Evolutionary conservation across 805 yeast species (phyloP), one percentile per base, ranked within the genome.

Genomic region (Metschnikowia colocasiae): DNA sequence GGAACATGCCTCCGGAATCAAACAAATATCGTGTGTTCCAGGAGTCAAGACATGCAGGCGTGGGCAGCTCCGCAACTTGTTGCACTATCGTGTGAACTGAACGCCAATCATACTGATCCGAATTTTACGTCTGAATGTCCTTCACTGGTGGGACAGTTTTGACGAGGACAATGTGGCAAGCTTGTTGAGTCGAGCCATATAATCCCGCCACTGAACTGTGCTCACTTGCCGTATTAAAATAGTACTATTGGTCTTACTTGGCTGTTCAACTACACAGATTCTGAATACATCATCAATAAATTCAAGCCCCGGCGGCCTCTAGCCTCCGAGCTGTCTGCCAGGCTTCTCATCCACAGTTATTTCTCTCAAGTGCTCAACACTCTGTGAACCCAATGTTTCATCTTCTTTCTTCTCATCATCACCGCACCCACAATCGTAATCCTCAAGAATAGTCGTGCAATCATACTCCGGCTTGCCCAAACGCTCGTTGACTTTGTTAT

Each of bases 381-480:
- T 55, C 44, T 64, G 62, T 26, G 59, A 57, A 2, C 69, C 71
- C 47, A 73, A 59, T 2, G 78, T 75, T 16, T 50, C 53, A 46
- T 74, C 81, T 6, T 59, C 68, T 40, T 69, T 75, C 55, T 76
- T 80, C 57, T 82, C 92, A 43, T 82, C 95, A 10, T 64, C 74
- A 1, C 94, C 96, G 68, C 99, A 92, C 0, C 99, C 99, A 71
- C 99, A 92, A 59, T 91, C 96, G 65, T 94, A 94, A 65, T 88
- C 94, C 56, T 89, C 97, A 45, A 87, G 70, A 47, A 94, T 85
- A 6, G 78, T 80, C 2, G 87, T 75, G 63, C 99, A 94, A 63
- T 94, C 97, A 63, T 89, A 94, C 15, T 74, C 71, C 1, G 76
- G 79, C 57, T 56, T 57, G 9, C 38, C 46, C 40, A 59, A 48